Evolutionary conservation across 164 flowering plant species (phyloP), one percentile per base, ranked within the genome.

Genomic region (Tetrastigma voinierianum): DNA sequence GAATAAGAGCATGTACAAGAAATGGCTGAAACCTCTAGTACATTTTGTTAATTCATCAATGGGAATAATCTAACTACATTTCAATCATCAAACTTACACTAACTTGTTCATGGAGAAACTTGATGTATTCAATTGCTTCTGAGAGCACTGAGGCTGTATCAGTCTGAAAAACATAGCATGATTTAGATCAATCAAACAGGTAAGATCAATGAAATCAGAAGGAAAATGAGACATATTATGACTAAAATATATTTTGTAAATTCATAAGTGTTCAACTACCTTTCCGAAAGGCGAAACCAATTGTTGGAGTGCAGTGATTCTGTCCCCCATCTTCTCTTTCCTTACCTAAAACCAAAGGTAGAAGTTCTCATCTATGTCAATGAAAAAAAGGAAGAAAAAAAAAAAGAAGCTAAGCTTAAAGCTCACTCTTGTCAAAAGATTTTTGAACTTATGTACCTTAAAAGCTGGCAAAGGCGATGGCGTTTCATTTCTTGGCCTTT

Each of bases 231-330:
- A 44, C n/a, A n/a, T n/a, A n/a, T n/a, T n/a, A n/a, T n/a, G n/a
- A n/a, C n/a, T n/a, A n/a, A n/a, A n/a, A n/a, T n/a, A n/a, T n/a
- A n/a, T n/a, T n/a, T n/a, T n/a, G n/a, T n/a, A n/a, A 61, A 70
- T 54, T 44, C 52, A 52, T 69, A 16, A 23, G 47, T 53, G 44
- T 23, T 8, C 7, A 4, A 46, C 72, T 68, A 91, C 98, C 92
- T 95, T 95, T 87, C 98, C 99, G 70, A 95, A 95, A 86, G 99
- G 99, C 10, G 97, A 92, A 74, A 95, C 97, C 76, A 95, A 77
- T 83, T 92, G 99, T 81, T 95, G 99, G 57, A 95, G 97, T n/a
- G 97, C 91, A 74, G 97, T 90, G 86, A 95, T 89, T 86, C 96
- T 82, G 93, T 95, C 99, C 65, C 99, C 97, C 90, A 92, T 82